Percentiles rank a stretch among this genome's conserved stretches.
Evolutionary conservation across 2,329 filamentous ascomycete genomes (phyloP).

Genomic region (Diaporthe australafricana): DNA sequence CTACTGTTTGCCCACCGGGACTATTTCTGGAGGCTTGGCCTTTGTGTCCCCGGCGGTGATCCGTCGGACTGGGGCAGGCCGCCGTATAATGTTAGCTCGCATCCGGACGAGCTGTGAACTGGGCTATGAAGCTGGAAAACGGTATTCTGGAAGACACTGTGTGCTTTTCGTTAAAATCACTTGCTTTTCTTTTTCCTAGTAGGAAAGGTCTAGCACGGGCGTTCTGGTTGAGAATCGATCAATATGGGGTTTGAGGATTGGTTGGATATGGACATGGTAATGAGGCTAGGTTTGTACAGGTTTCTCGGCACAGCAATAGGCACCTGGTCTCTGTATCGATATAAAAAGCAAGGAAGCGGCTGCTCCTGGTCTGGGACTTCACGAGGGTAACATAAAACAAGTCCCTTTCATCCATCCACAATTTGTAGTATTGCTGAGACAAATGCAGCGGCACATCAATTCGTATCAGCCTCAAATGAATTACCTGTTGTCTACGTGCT

Average conservation of each 20-base stretch:
- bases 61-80: slow-evolving; percentile 74
- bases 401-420: neutral
- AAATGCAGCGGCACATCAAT: no score
- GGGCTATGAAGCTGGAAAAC: slow-evolving; percentile 15
- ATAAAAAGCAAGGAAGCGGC: neutral
- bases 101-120: slow-evolving; percentile 52
- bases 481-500: no score
- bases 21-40: slow-evolving; percentile 93
- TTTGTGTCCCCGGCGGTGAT: slow-evolving; percentile 87
- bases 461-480: no score
- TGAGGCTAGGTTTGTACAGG: neutral
- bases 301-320: neutral
- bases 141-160: neutral
- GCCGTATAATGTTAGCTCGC: slow-evolving; percentile 53
- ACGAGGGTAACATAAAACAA: no score
- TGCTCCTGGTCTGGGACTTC: neutral
- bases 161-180: neutral
- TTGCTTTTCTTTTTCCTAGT: neutral
- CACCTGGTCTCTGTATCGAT: neutral
- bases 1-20: slow-evolving; percentile 93
- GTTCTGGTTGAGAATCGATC: neutral
- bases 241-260: neutral
- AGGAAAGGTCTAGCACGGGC: slow-evolving; percentile 9
- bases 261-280: neutral
- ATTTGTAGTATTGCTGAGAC: neutral